Evolutionary conservation across 2,329 filamentous ascomycete species (phyloP).

Genomic region (Scytalidium sp.): DNA sequence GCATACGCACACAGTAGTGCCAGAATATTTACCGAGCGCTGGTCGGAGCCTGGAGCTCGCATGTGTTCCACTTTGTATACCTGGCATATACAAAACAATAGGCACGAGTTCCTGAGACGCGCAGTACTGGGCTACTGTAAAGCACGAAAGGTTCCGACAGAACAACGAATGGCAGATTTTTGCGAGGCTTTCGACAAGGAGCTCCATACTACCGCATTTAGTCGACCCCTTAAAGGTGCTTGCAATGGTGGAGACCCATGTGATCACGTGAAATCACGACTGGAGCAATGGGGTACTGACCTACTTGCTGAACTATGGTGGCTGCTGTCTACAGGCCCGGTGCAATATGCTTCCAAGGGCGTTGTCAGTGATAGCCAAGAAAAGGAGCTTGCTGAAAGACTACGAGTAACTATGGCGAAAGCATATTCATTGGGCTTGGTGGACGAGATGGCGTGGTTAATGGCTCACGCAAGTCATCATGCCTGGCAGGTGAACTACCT

Average conservation of each 20-base stretch:
- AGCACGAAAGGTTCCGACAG: constrained; percentile 10
- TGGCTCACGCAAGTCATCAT: constrained; percentile 24
- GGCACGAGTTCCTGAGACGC: constrained; percentile 18
- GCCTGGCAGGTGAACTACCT: constrained; percentile 25
- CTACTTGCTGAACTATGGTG: no score
- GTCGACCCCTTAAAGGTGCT: constrained; percentile 16
- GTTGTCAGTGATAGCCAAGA: constrained; percentile 10
- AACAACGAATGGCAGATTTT: constrained; percentile 19
- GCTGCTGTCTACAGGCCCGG: constrained; percentile 5
- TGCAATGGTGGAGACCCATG: constrained; percentile 19
- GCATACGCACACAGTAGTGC: constrained; percentile 21
- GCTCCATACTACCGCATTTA: constrained; percentile 20
- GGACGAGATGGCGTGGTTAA: constrained; percentile 20
- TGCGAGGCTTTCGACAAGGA: constrained; percentile 21
- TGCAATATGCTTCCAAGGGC: constrained; percentile 15
- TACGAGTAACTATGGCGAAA: constrained; percentile 14
- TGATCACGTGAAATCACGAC: constrained; percentile 10
- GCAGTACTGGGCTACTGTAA: constrained; percentile 18
- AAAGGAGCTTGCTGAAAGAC: constrained; percentile 6
- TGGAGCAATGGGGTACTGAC: no score
- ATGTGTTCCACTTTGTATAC: constrained; percentile 21
- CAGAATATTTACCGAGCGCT: constrained; percentile 21
- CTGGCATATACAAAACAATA: constrained; percentile 24
- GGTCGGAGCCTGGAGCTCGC: constrained; percentile 18
- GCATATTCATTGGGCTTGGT: constrained; percentile 16